Percentiles rank a stretch among this genome's conserved stretches.
Conservation (phyloP, 2,329 filamentous ascomycete species). For the Talaromyces sp. region DNA sequence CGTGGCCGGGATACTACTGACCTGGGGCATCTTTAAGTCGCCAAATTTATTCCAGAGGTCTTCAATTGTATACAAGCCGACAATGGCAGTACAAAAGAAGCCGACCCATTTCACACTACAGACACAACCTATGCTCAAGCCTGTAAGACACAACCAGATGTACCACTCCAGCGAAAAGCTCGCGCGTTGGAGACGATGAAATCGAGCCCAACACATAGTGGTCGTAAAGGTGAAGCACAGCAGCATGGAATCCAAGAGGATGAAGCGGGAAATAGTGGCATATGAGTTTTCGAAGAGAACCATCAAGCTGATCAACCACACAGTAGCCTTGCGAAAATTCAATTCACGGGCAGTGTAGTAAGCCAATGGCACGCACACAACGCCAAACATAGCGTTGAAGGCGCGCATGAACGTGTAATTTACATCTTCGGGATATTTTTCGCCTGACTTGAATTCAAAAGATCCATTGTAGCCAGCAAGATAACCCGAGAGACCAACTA, state of each 20-base stretch:
- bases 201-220: constrained; percentile 94
- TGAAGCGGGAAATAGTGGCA: constrained; percentile 97
- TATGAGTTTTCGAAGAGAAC: constrained; percentile 99
- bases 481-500: constrained; percentile 94
- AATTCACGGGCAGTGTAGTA: constrained; percentile 94
- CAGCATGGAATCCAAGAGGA: constrained; percentile 97
- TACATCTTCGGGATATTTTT: constrained; percentile 88
- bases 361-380: constrained; percentile 86
- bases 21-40: constrained; percentile 84
- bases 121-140: constrained; percentile 94
- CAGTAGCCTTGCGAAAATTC: constrained; percentile 79
- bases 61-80: constrained; percentile 93
- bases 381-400: constrained; percentile 95
- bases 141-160: constrained; percentile 89
- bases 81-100: constrained; percentile 90
- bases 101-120: constrained; percentile 99
- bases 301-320: constrained; percentile 96
- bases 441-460: constrained; percentile 99
- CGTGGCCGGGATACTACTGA: constrained; percentile 43
- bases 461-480: constrained; percentile 98
- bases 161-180: constrained; percentile 94
- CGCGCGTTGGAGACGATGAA: constrained; percentile 82
- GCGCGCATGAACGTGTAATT: constrained; percentile 98
- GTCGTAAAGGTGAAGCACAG: constrained; percentile 98
- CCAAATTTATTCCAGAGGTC: constrained; percentile 99